A percentile compares a stretch with the other conserved stretches of the same genome.
Conservation (phyloP, 2,329 filamentous ascomycete genomes). For the Phaeophleospora eucalypticola region DNA sequence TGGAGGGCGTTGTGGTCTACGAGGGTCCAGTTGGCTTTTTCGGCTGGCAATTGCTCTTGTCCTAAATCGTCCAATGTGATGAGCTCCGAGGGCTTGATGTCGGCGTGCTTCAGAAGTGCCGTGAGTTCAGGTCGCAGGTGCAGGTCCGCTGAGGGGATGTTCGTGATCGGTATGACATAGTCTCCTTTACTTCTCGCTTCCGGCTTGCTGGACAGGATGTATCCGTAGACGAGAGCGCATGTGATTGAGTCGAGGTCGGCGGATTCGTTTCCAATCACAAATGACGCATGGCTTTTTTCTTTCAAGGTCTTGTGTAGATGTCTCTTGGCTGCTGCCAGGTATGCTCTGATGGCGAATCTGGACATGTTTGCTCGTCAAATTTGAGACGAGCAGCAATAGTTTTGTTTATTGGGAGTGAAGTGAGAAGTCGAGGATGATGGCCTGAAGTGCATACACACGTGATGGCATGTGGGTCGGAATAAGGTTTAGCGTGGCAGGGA, state of each 20-base stretch:
- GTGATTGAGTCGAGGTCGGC: conserved; percentile 79
- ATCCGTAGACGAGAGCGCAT: conserved; percentile 68
- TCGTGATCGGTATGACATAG: conserved; percentile 69
- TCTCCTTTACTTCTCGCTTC: conserved; percentile 41
- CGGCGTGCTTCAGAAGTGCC: conserved; percentile 59
- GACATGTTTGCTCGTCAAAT: conserved; percentile 34
- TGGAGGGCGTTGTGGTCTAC: conserved; percentile 77
- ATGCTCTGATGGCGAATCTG: conserved; percentile 44
- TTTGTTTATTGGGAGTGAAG: neutral
- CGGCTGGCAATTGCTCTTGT: conserved; percentile 40
- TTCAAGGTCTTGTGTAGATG: conserved; percentile 40
- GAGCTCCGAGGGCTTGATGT: conserved; percentile 57
- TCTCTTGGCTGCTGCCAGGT: conserved; percentile 43
- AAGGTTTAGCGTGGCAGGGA: neutral
- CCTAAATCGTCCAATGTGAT: conserved; percentile 61
- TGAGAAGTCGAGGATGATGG: neutral
- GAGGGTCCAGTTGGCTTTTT: conserved; percentile 64
- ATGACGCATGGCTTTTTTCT: conserved; percentile 40
- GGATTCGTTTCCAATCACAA: conserved; percentile 54
- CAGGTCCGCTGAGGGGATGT: conserved; percentile 65
- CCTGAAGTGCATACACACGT: no score
- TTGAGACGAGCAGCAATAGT: no score
- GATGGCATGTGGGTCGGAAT: no score
- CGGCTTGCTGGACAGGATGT: conserved; percentile 61
- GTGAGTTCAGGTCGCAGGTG: conserved; percentile 68